Base-by-base conservation (phyloP, 1,139 yeast genomes). In the Yamadazyma mexicana region DNA sequence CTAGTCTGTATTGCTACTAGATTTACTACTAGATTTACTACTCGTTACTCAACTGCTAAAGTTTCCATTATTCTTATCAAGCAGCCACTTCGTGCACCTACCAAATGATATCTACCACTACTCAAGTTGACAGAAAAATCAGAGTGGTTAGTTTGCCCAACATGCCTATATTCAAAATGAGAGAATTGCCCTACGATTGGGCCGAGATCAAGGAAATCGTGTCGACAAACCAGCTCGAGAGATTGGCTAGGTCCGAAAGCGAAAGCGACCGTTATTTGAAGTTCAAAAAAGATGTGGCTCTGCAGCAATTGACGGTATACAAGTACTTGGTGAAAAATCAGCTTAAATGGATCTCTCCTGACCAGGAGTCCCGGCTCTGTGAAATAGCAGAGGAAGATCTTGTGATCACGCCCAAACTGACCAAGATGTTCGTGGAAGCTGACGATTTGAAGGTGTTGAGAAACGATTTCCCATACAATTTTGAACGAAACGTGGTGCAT, bases 381-480 rank as follows among this genome's bases (percentile, higher is more conserved):
- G 58, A 56, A 17, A 50, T 63, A n/a, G 46, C 51, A n/a, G 59
- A 52, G 32, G 59, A 58, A 23, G 53, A 53, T 10, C 52, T 58
- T 18, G 45, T 44, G 38, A 40, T 58, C 40, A 38, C 42, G 22
- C 50, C 56, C 48, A 55, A 46, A 28, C 45, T 39, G 41, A 39
- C 43, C 5, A 34, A 51, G 37, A 40, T 61, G 45, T 56, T 63
- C 41, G 45, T 43, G 17, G 49, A 55, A 38, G 42, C 45, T 1
- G 36, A 46, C 9, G 69, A 62, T 46, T 40, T 64, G n/a, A 61
- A 60, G 41, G 61, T 70, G 22, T 52, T 71, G 33, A 55, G 52
- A 44, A 72, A 72, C 50, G 72, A 69, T 46, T 72, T 70, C 49
- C 76, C 76, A 1, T 72, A 72, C 52, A 64, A 63, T 47, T 68